A percentile compares a stretch with the other conserved stretches of the same genome.
phyloP scores from a whole-genome alignment of 768 basidiomycete genomes.

The Tulasnella sp. region DNA sequence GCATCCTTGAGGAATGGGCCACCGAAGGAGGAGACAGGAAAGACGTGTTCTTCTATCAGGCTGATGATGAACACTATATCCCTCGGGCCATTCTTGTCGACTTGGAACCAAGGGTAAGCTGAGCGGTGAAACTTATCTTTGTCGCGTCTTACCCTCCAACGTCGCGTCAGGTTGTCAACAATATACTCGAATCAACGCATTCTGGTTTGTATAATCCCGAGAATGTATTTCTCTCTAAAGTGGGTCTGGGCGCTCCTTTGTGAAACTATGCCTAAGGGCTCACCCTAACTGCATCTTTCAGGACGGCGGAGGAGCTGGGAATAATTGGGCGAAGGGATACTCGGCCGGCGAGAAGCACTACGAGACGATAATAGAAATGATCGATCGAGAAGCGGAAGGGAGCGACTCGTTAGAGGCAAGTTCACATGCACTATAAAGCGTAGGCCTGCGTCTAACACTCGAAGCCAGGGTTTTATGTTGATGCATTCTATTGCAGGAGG shows the following conservation, averaged over 20 bases:
- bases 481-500: conserved; percentile 99
- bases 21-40: conserved; percentile 92
- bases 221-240: conserved; percentile 86
- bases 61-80: conserved; percentile 99
- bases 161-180: conserved; percentile 81
- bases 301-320: conserved; percentile 98
- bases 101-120: conserved; percentile 82
- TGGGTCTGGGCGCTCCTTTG: background rate
- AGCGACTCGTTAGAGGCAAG: conserved; percentile 68
- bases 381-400: conserved; percentile 95
- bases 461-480: conserved; percentile 87
- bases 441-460: background rate
- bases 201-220: conserved; percentile 91
- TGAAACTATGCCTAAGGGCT: background rate
- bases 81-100: conserved; percentile 94
- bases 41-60: conserved; percentile 99
- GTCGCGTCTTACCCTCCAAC: background rate
- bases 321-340: conserved; percentile 98
- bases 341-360: conserved; percentile 81
- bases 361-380: conserved; percentile 98
- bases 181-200: conserved; percentile 79
- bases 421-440: background rate
- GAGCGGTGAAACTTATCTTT: background rate
- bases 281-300: background rate
- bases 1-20: conserved; percentile 94